These are phyloP conservation scores for Fomes fomentarius DNA, from an alignment of 1,284 basidiomycete genomes.

Conservation along the genomic window DNA sequence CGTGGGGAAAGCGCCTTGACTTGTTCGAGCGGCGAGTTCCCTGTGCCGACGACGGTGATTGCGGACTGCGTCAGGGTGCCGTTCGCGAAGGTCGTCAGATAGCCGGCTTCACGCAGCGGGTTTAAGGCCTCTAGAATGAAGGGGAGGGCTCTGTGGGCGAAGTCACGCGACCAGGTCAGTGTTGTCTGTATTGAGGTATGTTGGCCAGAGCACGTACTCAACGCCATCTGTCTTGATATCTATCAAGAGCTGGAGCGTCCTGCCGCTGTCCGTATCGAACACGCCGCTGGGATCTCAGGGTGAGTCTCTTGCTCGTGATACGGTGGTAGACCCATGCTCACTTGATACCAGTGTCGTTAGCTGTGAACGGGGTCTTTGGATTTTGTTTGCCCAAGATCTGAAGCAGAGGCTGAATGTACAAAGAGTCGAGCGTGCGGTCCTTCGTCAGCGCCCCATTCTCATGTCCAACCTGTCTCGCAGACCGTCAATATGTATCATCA, in stretches of 20 bases:
- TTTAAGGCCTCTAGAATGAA: conserved; percentile 48
- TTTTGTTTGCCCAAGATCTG: conserved; percentile 47
- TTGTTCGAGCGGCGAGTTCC: conserved; percentile 55
- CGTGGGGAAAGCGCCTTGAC: conserved; percentile 48
- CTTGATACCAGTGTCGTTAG: conserved; percentile 44
- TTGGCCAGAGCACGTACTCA: conserved; percentile 37
- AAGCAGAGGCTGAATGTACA: conserved; percentile 53
- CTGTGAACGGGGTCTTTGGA: conserved; percentile 44
- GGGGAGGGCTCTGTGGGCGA: conserved; percentile 49
- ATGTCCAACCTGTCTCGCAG: conserved; percentile 46
- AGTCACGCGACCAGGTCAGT: neutral
- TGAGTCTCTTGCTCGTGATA: conserved; percentile 15
- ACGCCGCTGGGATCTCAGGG: conserved; percentile 38
- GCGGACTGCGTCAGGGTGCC: conserved; percentile 41
- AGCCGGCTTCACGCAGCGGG: conserved; percentile 48
- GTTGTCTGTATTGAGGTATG: neutral
- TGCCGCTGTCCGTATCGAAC: conserved; percentile 48
- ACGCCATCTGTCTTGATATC: conserved; percentile 57
- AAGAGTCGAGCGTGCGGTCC: conserved; percentile 41
- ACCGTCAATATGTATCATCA: neutral
- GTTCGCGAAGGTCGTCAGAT: conserved; percentile 50
- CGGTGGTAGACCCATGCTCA: conserved; percentile 26
- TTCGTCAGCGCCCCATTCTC: conserved; percentile 41
- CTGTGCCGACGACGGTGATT: conserved; percentile 54
- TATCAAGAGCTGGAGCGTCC: conserved; percentile 49